Percentiles rank a stretch among this genome's conserved stretches.
Evolutionary conservation across 2,329 filamentous ascomycete species (phyloP).

Genomic region (Hypocrella siamensis): DNA sequence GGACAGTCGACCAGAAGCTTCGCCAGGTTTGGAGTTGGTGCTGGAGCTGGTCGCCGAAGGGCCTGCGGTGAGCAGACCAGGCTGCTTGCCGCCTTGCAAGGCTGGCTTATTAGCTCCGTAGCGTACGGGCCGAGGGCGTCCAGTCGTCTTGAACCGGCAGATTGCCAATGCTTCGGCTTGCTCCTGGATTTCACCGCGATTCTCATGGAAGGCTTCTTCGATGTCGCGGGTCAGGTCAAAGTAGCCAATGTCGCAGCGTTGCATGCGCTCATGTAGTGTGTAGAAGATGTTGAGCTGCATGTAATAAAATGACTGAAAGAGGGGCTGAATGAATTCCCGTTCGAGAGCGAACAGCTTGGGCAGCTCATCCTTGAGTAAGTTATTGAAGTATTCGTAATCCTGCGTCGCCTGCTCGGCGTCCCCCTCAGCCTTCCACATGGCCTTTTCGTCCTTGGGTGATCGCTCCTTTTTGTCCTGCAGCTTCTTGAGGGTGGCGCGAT

Average conservation of each 20-base stretch:
- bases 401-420: constrained; percentile 84
- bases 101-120: constrained; percentile 42
- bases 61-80: constrained; percentile 35
- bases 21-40: constrained; percentile 14
- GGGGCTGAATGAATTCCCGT: constrained; percentile 83
- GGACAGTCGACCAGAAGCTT: constrained; percentile 17
- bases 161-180: constrained; percentile 72
- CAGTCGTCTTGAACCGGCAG: constrained; percentile 81
- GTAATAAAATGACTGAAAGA: constrained; percentile 99
- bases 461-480: constrained; percentile 97
- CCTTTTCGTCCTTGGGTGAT: constrained; percentile 90
- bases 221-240: constrained; percentile 86
- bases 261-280: constrained; percentile 96
- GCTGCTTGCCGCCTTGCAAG: constrained; percentile 30
- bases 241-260: constrained; percentile 91
- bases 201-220: constrained; percentile 77
- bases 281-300: constrained; percentile 99
- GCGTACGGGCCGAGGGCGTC: constrained; percentile 45
- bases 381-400: constrained; percentile 97
- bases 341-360: constrained; percentile 84
- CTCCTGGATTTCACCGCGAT: constrained; percentile 78
- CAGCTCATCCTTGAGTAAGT: constrained; percentile 87
- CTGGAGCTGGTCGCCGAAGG: constrained; percentile 4
- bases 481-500: constrained; percentile 73
- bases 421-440: constrained; percentile 85